Evolutionary conservation across 192 early-diverging fungal genomes (phyloP), one percentile per base, ranked within the genome.

Genomic region (Jimgerdemannia flammicorona): DNA sequence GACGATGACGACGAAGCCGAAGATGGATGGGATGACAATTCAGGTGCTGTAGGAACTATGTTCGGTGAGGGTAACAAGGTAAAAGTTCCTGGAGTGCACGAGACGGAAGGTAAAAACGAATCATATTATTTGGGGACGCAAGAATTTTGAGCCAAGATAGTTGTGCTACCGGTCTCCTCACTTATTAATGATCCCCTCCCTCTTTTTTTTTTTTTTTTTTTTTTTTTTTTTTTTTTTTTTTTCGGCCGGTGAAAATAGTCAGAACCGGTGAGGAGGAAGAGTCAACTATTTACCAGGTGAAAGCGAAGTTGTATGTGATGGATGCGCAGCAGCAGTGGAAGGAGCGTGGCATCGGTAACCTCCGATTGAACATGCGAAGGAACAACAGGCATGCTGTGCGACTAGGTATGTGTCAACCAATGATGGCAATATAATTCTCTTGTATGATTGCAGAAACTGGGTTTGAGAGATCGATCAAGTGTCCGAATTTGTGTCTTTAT

Each of bases 231-330:
- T 3, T 67, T 29, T 74, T 3, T 67, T 42, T n/a, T 20, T 40
- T 8, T 39, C 11, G n/a, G 10, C 11, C 39, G 6, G 43, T 71
- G 11, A 73, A 42, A 44, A 43, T 67, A 80, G 81, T 85, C 8
- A 72, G 43, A 7, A 85, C 84, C 3, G 84, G 84, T 3, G 84
- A 85, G 73, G 84, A 85, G 17, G 75, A 85, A 59, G 84, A 85
- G 59, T 44, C 72, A 11, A 82, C 78, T 20, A 64, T 80, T 3
- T 77, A 76, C 69, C 67, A 77, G 17, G 71, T 77, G 44, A 83
- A 78, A 43, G 81, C 79, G n/a, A 85, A 83, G 64, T 66, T 85
- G 67, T 71, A 77, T 69, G 77, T 73, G 0, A 64, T 85, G 70
- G 84, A 85, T 65, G 72, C 11, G 10, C 44, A 44, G 0, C 39